Conservation (phyloP, 306 rosid genomes). For the Hippophae rhamnoides region DNA sequence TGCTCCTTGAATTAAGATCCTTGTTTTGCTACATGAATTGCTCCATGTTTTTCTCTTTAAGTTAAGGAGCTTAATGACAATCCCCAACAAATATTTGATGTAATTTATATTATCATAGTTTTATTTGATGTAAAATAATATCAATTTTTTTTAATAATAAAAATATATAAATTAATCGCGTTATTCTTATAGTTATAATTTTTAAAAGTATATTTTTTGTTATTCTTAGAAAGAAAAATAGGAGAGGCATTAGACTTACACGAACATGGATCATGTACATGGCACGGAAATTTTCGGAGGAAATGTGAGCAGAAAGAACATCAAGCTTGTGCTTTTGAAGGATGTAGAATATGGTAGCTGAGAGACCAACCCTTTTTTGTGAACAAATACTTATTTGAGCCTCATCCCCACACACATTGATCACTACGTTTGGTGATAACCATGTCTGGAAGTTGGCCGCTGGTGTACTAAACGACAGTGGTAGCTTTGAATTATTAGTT, state of each 20-base stretch:
- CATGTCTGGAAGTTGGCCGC: conserved; percentile 31
- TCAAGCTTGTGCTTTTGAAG: conserved; percentile 44
- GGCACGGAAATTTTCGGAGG: conserved; percentile 19
- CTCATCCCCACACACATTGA: conserved; percentile 35
- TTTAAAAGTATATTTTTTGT: too few species aligned
- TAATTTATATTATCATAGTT: too few species aligned
- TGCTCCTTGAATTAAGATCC: too few species aligned
- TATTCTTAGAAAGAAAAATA: background rate
- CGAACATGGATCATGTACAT: conserved; percentile 39
- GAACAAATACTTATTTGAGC: conserved; percentile 51
- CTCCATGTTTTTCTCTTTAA: too few species aligned
- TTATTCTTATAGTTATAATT: too few species aligned
- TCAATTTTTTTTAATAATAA: too few species aligned
- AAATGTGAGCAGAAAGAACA: conserved; percentile 42
- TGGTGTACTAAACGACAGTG: background rate
- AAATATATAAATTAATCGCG: too few species aligned
- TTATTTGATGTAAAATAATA: too few species aligned
- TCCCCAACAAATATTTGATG: too few species aligned
- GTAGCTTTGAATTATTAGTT: too few species aligned
- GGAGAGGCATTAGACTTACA: conserved; percentile 28
- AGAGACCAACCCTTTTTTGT: conserved; percentile 25
- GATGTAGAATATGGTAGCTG: conserved; percentile 32
- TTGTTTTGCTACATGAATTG: too few species aligned
- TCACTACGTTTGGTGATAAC: conserved; percentile 32
- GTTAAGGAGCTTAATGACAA: too few species aligned